phyloP scores from a whole-genome alignment of 148 eudicot genomes.

The Silene conica region DNA sequence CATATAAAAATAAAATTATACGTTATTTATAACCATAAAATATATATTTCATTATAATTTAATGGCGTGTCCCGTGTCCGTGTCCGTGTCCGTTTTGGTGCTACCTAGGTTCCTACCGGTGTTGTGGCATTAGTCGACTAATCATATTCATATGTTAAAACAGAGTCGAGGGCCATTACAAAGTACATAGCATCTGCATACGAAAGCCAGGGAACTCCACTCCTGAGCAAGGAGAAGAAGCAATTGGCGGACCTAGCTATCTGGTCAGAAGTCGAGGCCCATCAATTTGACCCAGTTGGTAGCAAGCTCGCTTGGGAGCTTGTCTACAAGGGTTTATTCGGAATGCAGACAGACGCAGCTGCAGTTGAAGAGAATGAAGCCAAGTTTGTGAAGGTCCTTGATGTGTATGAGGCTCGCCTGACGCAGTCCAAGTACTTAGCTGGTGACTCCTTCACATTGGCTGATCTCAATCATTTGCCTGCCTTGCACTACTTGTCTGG shows the following conservation, averaged over 20 bases:
- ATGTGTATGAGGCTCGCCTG: slow-evolving; percentile 61
- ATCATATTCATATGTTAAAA: neutral
- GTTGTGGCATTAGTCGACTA: no score
- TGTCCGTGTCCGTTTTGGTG: no score
- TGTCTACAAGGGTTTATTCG: slow-evolving; percentile 28
- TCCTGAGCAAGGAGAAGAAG: slow-evolving; percentile 33
- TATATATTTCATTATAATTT: no score
- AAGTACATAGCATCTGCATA: slow-evolving; percentile 45
- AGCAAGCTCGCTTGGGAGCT: slow-evolving; percentile 46
- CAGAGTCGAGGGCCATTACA: slow-evolving; percentile 78
- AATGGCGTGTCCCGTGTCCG: no score
- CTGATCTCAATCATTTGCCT: slow-evolving; percentile 68
- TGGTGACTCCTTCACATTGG: slow-evolving; percentile 52
- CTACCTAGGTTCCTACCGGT: no score
- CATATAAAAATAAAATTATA: no score
- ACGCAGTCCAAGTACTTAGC: slow-evolving; percentile 57
- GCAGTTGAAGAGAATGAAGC: slow-evolving; percentile 35
- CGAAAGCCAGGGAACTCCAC: slow-evolving; percentile 39
- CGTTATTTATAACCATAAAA: no score
- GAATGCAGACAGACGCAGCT: slow-evolving; percentile 32
- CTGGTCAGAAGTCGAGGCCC: slow-evolving; percentile 68
- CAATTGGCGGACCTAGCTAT: slow-evolving; percentile 35
- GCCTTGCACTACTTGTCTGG: slow-evolving; percentile 29
- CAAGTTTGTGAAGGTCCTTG: slow-evolving; percentile 49
- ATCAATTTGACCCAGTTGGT: slow-evolving; percentile 44